Conservation (phyloP, 2,329 filamentous ascomycete genomes). For the Cladobotryum mycophilum region DNA sequence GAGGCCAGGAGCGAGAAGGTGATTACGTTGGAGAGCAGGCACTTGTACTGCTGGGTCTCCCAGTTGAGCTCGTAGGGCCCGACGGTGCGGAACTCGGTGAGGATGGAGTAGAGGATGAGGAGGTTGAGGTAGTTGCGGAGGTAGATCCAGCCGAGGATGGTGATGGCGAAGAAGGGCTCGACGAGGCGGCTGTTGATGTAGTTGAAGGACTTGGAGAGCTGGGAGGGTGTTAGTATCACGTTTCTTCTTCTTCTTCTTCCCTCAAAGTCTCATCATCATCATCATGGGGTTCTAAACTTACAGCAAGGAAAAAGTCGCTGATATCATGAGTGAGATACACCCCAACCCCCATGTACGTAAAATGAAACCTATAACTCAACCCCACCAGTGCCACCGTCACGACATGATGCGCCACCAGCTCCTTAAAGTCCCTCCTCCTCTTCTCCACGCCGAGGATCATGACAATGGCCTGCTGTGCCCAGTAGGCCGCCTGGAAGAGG, state of each 20-base stretch:
- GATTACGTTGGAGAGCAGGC: constrained; percentile 59
- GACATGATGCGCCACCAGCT: constrained; percentile 84
- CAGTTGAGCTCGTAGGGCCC: constrained; percentile 71
- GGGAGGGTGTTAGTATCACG: no score
- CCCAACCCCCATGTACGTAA: constrained; percentile 85
- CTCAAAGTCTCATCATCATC: no score
- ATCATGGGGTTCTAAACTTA: no score
- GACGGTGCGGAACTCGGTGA: constrained; percentile 66
- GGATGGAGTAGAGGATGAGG: constrained; percentile 64
- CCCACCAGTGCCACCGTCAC: constrained; percentile 77
- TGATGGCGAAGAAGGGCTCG: constrained; percentile 72
- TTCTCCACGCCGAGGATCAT: constrained; percentile 80
- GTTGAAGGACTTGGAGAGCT: constrained; percentile 75
- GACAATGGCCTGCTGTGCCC: constrained; percentile 87
- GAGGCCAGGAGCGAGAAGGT: constrained; percentile 56
- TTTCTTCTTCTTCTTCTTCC: no score
- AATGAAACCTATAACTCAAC: constrained; percentile 88
- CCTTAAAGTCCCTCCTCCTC: constrained; percentile 87
- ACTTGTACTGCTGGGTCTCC: constrained; percentile 71
- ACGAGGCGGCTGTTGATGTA: constrained; percentile 74
- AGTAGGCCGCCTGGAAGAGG: constrained; percentile 85
- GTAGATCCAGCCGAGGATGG: constrained; percentile 80
- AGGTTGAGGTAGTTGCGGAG: constrained; percentile 80
- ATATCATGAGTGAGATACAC: constrained; percentile 95
- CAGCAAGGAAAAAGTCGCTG: constrained; percentile 88